Base-by-base conservation (phyloP, 2,329 filamentous ascomycete species). In the Aureobasidium sp. region DNA sequence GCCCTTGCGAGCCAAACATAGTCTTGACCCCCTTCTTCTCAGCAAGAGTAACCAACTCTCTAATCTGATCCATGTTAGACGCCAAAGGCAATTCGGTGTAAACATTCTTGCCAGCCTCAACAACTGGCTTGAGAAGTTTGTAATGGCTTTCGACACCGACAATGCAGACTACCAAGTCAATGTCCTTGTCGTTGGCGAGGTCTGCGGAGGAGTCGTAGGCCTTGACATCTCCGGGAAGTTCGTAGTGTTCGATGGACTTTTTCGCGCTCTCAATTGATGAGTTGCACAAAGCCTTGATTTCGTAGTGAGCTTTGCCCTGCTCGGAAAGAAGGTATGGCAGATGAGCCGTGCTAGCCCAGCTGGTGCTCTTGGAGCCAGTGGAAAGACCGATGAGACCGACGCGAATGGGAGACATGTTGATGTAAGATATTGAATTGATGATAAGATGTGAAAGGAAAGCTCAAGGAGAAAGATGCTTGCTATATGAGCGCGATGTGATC, bases 361-460 rank as follows among this genome's bases (percentile, higher is more conserved):
- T 77, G 4, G 60, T 61, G 41, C n/a, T 34, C 44, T 61, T 34
- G 8, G 60, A 61, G 5, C 76, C 77, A 16, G 60, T 61, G 1
- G 81, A 85, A 58, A 86, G 81, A 49, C 83, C 84, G 62, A 85
- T 76, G n/a, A 86, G 74, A 34, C 78, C 84, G 16, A 82, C 72
- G 58, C 81, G 79, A 62, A 85, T 82, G 14, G 77, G 80, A 27
- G 59, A 41, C 59, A 61, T 61, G 48, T 14, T 53, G 34, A n/a
- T 45, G 5, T 13, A 14, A 37, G 5, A 14, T 27, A 7, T 16
- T 29, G 21, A 21, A 21, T 5, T 36, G 34, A 9, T 2, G n/a
- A 37, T 30, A 34, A 27, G 5, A 8, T 36, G 27, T 21, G 8
- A n/a, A 34, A 49, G 16, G 4, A 51, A 27, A n/a, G 5, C 48